A percentile compares a stretch with the other conserved stretches of the same genome.
Conservation (phyloP, 2,329 filamentous ascomycete species). For the Fusarium fracticaudum region DNA sequence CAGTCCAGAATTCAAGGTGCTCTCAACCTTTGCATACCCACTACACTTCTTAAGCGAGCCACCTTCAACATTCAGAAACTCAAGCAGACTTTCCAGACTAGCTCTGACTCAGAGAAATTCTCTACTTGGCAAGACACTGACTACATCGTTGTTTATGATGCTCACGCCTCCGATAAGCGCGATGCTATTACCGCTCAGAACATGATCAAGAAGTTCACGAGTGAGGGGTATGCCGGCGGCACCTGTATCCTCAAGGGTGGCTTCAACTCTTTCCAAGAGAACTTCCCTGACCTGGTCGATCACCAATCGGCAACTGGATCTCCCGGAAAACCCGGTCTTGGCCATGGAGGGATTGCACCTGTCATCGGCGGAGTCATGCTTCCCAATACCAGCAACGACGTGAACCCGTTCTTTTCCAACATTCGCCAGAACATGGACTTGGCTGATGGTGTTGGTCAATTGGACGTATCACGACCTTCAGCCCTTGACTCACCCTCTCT, state of each 20-base stretch:
- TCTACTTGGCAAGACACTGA: conserved; percentile 77
- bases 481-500: conserved; percentile 63
- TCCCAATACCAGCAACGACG: conserved; percentile 72
- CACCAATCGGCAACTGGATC: conserved; percentile 50
- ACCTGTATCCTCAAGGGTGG: conserved; percentile 83
- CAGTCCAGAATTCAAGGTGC: conserved; percentile 80
- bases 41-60: conserved; percentile 87
- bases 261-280: conserved; percentile 76
- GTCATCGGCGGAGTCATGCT: conserved; percentile 92
- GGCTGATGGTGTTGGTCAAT: conserved; percentile 90
- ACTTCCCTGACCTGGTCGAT: conserved; percentile 74
- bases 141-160: conserved; percentile 89
- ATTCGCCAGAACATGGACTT: conserved; percentile 98
- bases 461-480: conserved; percentile 62
- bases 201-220: conserved; percentile 91
- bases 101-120: conserved; percentile 76
- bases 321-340: conserved; percentile 59
- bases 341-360: conserved; percentile 62
- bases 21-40: conserved; percentile 93
- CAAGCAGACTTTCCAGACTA: conserved; percentile 82
- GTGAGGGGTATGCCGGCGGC: conserved; percentile 80
- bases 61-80: conserved; percentile 92
- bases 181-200: conserved; percentile 85
- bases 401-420: conserved; percentile 93
- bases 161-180: conserved; percentile 77